phyloP scores from a whole-genome alignment of 2,329 filamentous ascomycete species.

The Orbilia oligospora region DNA sequence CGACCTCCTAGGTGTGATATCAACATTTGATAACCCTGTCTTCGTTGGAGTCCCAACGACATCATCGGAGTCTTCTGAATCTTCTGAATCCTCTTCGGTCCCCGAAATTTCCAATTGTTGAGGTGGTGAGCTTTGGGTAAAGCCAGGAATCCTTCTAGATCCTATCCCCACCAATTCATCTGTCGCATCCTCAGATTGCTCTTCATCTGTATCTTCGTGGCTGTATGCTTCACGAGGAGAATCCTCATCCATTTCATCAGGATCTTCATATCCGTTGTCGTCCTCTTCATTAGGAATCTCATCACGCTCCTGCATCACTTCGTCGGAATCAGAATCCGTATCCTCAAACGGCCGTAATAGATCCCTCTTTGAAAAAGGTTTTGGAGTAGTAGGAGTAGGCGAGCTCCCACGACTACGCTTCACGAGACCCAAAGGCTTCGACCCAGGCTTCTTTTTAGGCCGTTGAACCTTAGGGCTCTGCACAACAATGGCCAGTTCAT shows the following conservation, averaged over 20 bases:
- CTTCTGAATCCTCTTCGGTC: slow-evolving; percentile 18
- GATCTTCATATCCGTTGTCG: not conserved
- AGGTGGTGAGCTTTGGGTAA: slow-evolving; percentile 2
- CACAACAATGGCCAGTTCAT: slow-evolving; percentile 3
- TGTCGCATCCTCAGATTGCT: not conserved
- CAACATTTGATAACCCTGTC: not conserved
- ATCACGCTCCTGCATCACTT: not conserved
- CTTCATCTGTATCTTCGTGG: not conserved
- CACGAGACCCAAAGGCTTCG: slow-evolving; percentile 15
- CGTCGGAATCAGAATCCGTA: slow-evolving; percentile 1
- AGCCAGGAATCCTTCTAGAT: slow-evolving; percentile 4
- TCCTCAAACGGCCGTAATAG: slow-evolving; percentile 27
- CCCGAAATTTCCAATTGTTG: not conserved
- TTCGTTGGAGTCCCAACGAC: slow-evolving; percentile 19
- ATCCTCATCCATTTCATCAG: slow-evolving; percentile 10
- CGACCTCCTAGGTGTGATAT: slow-evolving; percentile 46
- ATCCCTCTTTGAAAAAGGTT: slow-evolving; percentile 36
- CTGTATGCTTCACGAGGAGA: not conserved
- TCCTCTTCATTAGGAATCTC: slow-evolving; percentile 17
- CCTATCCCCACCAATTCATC: slow-evolving; percentile 15
- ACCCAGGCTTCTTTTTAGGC: not conserved
- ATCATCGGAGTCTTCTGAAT: not conserved
- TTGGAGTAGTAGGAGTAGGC: not conserved
- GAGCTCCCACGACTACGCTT: not conserved
- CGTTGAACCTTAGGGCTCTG: not conserved